These are phyloP conservation scores for Hypholoma fasciculare DNA, from an alignment of 768 basidiomycete genomes.

Conservation along the genomic window DNA sequence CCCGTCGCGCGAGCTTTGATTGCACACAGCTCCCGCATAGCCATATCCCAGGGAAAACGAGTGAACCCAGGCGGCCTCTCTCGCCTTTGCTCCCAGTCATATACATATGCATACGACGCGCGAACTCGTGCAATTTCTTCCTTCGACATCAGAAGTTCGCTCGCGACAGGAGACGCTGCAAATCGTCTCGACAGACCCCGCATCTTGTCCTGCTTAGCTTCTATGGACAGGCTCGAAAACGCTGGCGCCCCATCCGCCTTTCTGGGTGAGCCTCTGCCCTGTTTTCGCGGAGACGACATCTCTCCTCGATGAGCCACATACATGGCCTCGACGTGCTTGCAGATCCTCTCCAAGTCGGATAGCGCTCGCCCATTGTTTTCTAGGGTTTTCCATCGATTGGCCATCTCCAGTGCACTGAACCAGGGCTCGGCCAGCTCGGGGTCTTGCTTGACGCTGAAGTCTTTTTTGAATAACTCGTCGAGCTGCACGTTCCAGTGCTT, in stretches of 20 bases:
- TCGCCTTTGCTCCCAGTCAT: slow-evolving; percentile 27
- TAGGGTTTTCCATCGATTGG: slow-evolving; percentile 16
- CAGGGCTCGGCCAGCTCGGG: slow-evolving; percentile 31
- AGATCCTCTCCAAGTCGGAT: slow-evolving; percentile 37
- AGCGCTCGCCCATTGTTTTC: slow-evolving; percentile 18
- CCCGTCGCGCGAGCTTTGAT: slow-evolving; percentile 51
- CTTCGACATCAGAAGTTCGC: slow-evolving; percentile 28
- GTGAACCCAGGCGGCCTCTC: slow-evolving; percentile 20
- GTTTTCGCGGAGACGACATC: slow-evolving; percentile 19
- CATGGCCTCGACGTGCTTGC: slow-evolving; percentile 39
- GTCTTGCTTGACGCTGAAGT: slow-evolving; percentile 21
- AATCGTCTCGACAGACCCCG: slow-evolving; percentile 47
- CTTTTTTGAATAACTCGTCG: slow-evolving; percentile 24
- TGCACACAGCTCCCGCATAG: slow-evolving; percentile 49
- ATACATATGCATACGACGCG: slow-evolving; percentile 58
- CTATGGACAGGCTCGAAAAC: slow-evolving; percentile 41
- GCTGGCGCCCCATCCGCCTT: slow-evolving; percentile 15
- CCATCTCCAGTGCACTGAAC: slow-evolving; percentile 27
- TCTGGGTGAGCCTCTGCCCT: slow-evolving; percentile 16
- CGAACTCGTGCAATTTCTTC: slow-evolving; percentile 36
- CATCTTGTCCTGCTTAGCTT: slow-evolving; percentile 52
- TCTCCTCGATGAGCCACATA: slow-evolving; percentile 28
- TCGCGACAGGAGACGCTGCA: slow-evolving; percentile 23
- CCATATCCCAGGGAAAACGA: slow-evolving; percentile 48
- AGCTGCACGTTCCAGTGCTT: slow-evolving; percentile 23